Evolutionary conservation across 805 yeast species (phyloP).

Genomic region (Myxozyma vanderwaltii): DNA sequence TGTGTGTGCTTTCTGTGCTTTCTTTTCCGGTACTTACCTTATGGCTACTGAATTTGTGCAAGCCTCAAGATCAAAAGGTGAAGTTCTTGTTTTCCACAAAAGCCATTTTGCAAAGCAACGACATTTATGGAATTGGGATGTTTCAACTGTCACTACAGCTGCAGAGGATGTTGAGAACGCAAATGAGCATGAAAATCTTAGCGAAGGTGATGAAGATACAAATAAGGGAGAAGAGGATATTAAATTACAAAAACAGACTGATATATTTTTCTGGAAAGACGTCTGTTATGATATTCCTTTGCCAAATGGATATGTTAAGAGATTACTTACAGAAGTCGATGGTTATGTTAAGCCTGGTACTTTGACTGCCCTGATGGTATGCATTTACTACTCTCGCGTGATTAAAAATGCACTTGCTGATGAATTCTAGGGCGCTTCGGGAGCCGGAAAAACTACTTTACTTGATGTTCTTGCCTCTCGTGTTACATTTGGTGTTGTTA

Average conservation of each 20-base stretch:
- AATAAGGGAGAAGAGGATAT: constrained; percentile 1
- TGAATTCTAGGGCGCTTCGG: constrained; percentile 61
- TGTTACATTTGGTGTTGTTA: constrained; percentile 69
- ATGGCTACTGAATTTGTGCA: constrained; percentile 56
- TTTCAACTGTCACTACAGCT: constrained; percentile 5
- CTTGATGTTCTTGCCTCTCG: constrained; percentile 73
- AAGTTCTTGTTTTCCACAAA: constrained; percentile 24
- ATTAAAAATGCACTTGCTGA: too few relatives aligned
- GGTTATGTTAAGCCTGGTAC: constrained; percentile 87
- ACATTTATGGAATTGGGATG: background rate
- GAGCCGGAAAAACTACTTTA: constrained; percentile 78
- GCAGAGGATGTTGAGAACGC: constrained; percentile 27
- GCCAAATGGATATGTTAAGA: constrained; percentile 55
- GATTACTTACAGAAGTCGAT: constrained; percentile 65
- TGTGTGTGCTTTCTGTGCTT: constrained; percentile 54
- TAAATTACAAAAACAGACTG: constrained; percentile 37
- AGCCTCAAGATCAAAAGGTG: constrained; percentile 33
- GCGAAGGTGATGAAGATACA: constrained; percentile 7
- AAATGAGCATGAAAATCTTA: constrained; percentile 5
- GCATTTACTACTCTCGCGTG: too few relatives aligned
- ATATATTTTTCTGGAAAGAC: constrained; percentile 76
- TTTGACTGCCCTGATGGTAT: constrained; percentile 69
- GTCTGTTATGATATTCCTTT: constrained; percentile 70
- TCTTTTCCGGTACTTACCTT: constrained; percentile 59
- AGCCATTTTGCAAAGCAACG: constrained; percentile 15